These are phyloP conservation scores for Mucuna pruriens DNA, from an alignment of 306 rosid genomes.

Conservation along the genomic window DNA sequence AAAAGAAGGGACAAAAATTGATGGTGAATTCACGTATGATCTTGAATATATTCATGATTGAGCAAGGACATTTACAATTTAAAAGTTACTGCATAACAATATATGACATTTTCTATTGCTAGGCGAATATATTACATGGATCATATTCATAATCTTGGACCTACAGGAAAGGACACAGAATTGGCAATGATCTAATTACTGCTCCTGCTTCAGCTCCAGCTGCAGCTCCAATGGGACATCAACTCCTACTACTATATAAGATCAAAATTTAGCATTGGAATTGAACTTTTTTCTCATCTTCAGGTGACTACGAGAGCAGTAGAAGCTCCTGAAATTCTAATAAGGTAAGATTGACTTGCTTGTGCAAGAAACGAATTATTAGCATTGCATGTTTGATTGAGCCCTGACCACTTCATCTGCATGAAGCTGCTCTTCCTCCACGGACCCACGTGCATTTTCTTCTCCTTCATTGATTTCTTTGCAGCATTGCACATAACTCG, in stretches of 20 bases:
- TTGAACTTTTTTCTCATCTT: background rate
- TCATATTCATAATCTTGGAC: background rate
- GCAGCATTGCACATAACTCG: conserved; percentile 59
- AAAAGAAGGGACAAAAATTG: too few relatives aligned
- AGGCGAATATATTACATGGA: background rate
- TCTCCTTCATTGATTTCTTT: conserved; percentile 72
- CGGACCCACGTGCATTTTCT: conserved; percentile 69
- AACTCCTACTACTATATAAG: conserved; percentile 23
- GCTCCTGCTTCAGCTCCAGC: too few relatives aligned
- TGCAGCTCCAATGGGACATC: background rate
- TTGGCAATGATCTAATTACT: background rate
- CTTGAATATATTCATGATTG: background rate
- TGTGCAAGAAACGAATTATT: conserved; percentile 20
- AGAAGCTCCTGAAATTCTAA: conserved; percentile 34
- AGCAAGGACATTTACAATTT: background rate
- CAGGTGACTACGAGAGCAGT: conserved; percentile 52
- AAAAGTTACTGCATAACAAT: conserved; percentile 11
- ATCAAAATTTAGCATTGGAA: conserved; percentile 21
- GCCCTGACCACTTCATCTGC: conserved; percentile 74
- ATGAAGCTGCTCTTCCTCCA: conserved; percentile 67
- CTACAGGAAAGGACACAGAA: conserved; percentile 24
- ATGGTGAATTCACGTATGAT: background rate
- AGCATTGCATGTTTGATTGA: background rate
- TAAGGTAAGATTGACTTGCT: conserved; percentile 35
- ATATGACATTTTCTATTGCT: background rate